Conservation (phyloP, 1,284 basidiomycete genomes). For the Gomphus sp. region DNA sequence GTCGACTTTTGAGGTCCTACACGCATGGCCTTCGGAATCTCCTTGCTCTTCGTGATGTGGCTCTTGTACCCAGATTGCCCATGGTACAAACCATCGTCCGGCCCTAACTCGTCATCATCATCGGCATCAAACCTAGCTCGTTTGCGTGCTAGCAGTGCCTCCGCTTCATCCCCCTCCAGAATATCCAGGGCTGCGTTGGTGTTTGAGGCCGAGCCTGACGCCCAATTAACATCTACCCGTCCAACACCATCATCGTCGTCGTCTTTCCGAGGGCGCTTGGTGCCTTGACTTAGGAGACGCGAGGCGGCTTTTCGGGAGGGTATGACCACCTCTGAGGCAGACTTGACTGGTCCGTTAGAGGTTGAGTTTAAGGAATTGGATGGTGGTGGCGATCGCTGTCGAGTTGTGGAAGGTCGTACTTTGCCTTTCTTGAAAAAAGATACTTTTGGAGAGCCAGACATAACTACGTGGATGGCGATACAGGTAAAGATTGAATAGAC, state of each 20-base stretch:
- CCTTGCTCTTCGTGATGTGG: slow-evolving; percentile 75
- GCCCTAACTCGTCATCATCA: slow-evolving; percentile 50
- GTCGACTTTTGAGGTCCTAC: slow-evolving; percentile 76
- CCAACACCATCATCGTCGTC: slow-evolving; percentile 32
- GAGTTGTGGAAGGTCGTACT: slow-evolving; percentile 57
- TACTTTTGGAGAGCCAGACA: slow-evolving; percentile 29
- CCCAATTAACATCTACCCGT: slow-evolving; percentile 66
- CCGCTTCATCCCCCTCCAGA: slow-evolving; percentile 69
- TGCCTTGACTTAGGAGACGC: slow-evolving; percentile 76
- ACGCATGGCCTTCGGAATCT: slow-evolving; percentile 82
- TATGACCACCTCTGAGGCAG: slow-evolving; percentile 59
- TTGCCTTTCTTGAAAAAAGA: slow-evolving; percentile 86
- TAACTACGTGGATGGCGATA: neutral
- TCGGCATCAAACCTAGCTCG: slow-evolving; percentile 38
- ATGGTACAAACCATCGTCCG: slow-evolving; percentile 83
- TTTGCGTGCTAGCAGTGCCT: slow-evolving; percentile 56
- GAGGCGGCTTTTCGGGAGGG: slow-evolving; percentile 58
- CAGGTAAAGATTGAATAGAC: neutral
- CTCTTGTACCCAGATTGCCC: slow-evolving; percentile 78
- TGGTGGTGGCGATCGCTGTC: slow-evolving; percentile 50
- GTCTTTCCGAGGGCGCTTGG: slow-evolving; percentile 62
- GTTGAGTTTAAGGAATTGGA: slow-evolving; percentile 21
- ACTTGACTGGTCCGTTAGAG: slow-evolving; percentile 3
- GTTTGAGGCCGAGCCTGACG: slow-evolving; percentile 49
- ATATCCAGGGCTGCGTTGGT: slow-evolving; percentile 61